Evolutionary conservation across 371 early-diverging fungal species (phyloP).

Genomic region (Thermomucor indicae-seudaticae): DNA sequence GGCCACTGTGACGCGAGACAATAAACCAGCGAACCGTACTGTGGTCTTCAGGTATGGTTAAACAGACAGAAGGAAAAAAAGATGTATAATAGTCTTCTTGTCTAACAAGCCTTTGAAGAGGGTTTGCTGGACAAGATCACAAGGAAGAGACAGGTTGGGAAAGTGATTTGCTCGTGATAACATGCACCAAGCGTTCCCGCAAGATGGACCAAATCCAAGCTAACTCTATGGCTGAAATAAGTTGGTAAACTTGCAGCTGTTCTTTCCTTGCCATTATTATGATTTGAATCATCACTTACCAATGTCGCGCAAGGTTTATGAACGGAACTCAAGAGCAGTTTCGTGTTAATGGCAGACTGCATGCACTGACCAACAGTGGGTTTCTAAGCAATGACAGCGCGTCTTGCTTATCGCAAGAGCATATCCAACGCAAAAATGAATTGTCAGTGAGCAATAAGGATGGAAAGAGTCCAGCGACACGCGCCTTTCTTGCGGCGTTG

Average conservation of each 20-base stretch:
- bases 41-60: slow-evolving; percentile 32
- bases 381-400: not conserved
- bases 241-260: slow-evolving; percentile 26
- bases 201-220: slow-evolving; percentile 32
- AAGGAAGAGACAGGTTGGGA: slow-evolving; percentile 30
- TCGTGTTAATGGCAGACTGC: slow-evolving; percentile 16
- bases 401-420: not conserved
- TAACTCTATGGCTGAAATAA: slow-evolving; percentile 29
- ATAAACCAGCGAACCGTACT: slow-evolving; percentile 40
- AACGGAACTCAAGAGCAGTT: slow-evolving; percentile 32
- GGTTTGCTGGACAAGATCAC: slow-evolving; percentile 43
- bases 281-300: not conserved
- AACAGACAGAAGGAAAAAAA: not conserved
- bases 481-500: slow-evolving; percentile 1
- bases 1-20: slow-evolving; percentile 31
- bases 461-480: not conserved
- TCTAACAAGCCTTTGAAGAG: slow-evolving; percentile 19
- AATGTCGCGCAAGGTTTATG: slow-evolving; percentile 24
- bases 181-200: slow-evolving; percentile 29
- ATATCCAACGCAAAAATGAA: not conserved
- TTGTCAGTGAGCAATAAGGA: not conserved
- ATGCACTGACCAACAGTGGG: not conserved
- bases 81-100: not conserved
- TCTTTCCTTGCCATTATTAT: not conserved
- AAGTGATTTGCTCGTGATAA: slow-evolving; percentile 35